Evolutionary conservation across 495 filamentous ascomycete species (phyloP).

Genomic region (Thermothielavioides terrestris): DNA sequence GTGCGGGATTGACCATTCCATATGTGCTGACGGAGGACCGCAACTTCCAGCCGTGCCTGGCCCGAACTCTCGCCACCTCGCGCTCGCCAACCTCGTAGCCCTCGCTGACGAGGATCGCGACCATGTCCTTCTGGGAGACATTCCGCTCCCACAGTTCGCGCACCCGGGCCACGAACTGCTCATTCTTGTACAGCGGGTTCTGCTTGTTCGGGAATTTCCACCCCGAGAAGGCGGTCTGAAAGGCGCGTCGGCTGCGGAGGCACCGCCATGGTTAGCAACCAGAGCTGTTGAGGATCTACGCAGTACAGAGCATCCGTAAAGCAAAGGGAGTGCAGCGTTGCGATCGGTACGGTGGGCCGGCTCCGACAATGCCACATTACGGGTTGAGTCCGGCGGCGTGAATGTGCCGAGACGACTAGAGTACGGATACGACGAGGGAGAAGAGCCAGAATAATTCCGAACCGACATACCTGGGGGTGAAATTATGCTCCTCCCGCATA

Average conservation of each 20-base stretch:
- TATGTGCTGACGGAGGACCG: slow-evolving; percentile 51
- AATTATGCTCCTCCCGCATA: slow-evolving; percentile 51
- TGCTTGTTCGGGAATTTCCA: slow-evolving; percentile 73
- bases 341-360: background rate
- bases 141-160: slow-evolving; percentile 72
- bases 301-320: too few species aligned
- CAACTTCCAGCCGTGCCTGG: slow-evolving; percentile 55
- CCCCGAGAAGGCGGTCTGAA: slow-evolving; percentile 62
- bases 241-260: slow-evolving; percentile 55
- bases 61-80: slow-evolving; percentile 57
- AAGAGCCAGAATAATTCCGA: background rate
- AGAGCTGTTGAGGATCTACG: too few species aligned
- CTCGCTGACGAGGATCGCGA: slow-evolving; percentile 53
- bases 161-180: slow-evolving; percentile 54
- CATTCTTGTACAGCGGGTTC: slow-evolving; percentile 59
- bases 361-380: too few species aligned
- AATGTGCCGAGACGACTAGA: too few species aligned
- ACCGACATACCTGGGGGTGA: slow-evolving; percentile 52
- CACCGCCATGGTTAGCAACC: slow-evolving; percentile 8
- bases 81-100: slow-evolving; percentile 64
- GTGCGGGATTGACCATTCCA: background rate
- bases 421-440: slow-evolving; percentile 8
- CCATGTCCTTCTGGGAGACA: slow-evolving; percentile 60
- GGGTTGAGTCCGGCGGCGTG: too few species aligned
- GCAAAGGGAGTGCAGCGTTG: too few species aligned